These are phyloP conservation scores for Nemania sp. DNA, from an alignment of 2,329 filamentous ascomycete species.

Conservation along the genomic window DNA sequence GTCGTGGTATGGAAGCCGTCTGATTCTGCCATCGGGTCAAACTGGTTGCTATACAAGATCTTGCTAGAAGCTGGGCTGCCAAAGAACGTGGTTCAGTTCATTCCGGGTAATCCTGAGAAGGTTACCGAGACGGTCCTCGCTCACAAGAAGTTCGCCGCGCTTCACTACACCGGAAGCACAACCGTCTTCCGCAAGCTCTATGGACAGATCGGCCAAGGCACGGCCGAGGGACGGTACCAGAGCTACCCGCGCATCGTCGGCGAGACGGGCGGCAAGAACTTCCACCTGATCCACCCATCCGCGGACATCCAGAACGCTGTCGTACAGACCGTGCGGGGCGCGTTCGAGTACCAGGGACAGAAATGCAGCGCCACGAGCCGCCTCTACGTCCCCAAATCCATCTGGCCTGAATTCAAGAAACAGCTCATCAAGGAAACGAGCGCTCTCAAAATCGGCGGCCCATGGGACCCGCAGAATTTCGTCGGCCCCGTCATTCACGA, in stretches of 20 bases:
- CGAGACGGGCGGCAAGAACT: constrained; percentile 94
- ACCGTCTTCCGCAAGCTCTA: constrained; percentile 88
- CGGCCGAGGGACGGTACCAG: constrained; percentile 79
- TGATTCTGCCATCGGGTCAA: constrained; percentile 83
- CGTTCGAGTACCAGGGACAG: constrained; percentile 90
- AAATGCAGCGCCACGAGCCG: constrained; percentile 88
- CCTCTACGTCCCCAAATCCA: constrained; percentile 74
- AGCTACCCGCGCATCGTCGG: constrained; percentile 89
- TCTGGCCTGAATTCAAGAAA: constrained; percentile 73
- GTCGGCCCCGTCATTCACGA: constrained; percentile 87
- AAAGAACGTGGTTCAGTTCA: constrained; percentile 87
- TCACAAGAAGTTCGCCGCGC: constrained; percentile 82
- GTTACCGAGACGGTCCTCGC: constrained; percentile 78
- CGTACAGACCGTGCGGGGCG: constrained; percentile 80
- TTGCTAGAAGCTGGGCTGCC: constrained; percentile 89
- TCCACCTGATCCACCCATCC: constrained; percentile 78
- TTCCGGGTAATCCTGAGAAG: constrained; percentile 84
- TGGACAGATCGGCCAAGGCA: constrained; percentile 79
- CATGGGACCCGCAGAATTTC: constrained; percentile 75
- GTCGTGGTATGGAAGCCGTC: constrained; percentile 98
- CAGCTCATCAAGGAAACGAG: constrained; percentile 70
- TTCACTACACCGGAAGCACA: constrained; percentile 95
- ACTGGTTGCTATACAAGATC: constrained; percentile 89
- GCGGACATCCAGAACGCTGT: constrained; percentile 80
- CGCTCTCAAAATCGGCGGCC: constrained; percentile 71